Evolutionary conservation across 345 rosid species (phyloP).

Genomic region (Linum trigynum): DNA sequence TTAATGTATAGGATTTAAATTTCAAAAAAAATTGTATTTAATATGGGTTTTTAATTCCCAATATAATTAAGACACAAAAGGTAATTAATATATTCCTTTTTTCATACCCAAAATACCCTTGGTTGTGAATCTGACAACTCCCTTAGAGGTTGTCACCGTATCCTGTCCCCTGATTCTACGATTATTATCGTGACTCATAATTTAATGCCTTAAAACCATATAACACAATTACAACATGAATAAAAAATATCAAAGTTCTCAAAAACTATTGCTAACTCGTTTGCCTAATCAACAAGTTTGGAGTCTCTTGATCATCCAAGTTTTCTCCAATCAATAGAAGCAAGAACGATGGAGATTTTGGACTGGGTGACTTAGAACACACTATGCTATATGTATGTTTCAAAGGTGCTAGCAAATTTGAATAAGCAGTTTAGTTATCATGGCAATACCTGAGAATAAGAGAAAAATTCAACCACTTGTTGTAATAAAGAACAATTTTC

Average conservation of each 20-base stretch:
- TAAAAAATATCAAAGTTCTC: constrained; percentile 11
- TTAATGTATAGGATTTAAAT: no score
- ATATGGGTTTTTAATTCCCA: no score
- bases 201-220: constrained; percentile 23
- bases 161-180: no score
- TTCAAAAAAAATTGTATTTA: no score
- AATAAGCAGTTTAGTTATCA: constrained; percentile 73
- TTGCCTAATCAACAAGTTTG: constrained; percentile 20
- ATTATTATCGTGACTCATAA: no score
- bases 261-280: constrained; percentile 44
- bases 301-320: constrained; percentile 19
- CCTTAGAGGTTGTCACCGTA: no score
- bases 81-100: no score
- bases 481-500: no score
- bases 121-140: no score
- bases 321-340: constrained; percentile 38
- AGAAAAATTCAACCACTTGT: not conserved
- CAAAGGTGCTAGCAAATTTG: constrained; percentile 57
- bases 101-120: no score
- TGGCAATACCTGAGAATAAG: constrained; percentile 64
- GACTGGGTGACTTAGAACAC: constrained; percentile 44
- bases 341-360: constrained; percentile 46
- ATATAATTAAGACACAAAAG: no score
- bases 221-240: no score
- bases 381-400: constrained; percentile 36